A percentile compares a stretch with the other conserved stretches of the same genome.
Evolutionary conservation across 2,329 filamentous ascomycete species (phyloP).

Genomic region (Stemphylium vesicarium): DNA sequence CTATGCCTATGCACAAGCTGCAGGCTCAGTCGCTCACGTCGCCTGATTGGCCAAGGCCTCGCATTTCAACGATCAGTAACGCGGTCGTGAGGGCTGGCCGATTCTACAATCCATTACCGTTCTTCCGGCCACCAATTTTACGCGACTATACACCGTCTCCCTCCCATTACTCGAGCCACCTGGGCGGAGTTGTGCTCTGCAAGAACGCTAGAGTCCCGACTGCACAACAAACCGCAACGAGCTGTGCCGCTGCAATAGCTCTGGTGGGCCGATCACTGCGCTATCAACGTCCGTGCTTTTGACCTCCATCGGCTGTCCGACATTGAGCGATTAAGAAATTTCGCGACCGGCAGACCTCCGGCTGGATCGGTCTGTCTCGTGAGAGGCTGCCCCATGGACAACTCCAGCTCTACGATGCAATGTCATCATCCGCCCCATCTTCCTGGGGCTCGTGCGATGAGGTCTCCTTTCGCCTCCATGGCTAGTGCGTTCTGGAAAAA

Average conservation of each 20-base stretch:
- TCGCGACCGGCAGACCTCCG: conserved; percentile 14
- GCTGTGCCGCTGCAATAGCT: conserved; percentile 7
- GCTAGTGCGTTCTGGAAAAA: conserved; percentile 20
- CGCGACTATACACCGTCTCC: background rate
- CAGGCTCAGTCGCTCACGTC: background rate
- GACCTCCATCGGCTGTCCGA: conserved; percentile 19
- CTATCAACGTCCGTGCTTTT: conserved; percentile 18
- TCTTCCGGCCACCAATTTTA: background rate
- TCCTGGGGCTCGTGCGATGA: conserved; percentile 26
- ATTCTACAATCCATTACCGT: background rate
- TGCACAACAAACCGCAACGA: background rate
- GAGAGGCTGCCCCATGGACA: conserved; percentile 13
- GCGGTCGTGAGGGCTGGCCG: background rate
- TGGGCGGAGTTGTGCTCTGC: background rate
- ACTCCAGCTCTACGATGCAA: conserved; percentile 14
- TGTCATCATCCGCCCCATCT: conserved; percentile 33
- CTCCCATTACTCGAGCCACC: background rate
- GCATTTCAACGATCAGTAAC: background rate
- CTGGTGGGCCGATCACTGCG: conserved; percentile 18
- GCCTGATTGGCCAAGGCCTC: background rate
- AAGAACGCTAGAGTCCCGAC: background rate
- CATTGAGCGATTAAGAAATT: conserved; percentile 23
- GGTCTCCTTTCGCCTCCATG: conserved; percentile 19
- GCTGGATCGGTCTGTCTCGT: conserved; percentile 14
- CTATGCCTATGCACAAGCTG: conserved; percentile 1